Evolutionary conservation across 2,329 filamentous ascomycete genomes (phyloP).

Genomic region (Alternaria triticina): DNA sequence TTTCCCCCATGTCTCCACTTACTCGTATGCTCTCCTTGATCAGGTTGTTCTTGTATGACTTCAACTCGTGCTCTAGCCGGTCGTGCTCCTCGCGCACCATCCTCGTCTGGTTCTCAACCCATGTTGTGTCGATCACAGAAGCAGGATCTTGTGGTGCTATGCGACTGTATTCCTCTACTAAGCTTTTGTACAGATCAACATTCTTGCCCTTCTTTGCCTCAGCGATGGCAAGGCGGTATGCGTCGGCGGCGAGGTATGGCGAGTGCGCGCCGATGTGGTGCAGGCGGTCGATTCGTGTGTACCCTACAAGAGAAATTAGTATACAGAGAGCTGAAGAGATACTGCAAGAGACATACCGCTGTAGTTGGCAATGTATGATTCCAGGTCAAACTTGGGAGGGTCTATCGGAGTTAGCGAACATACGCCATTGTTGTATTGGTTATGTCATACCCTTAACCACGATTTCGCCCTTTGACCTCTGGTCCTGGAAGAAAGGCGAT

Average conservation of each 20-base stretch:
- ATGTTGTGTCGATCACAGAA: constrained; percentile 70
- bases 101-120: constrained; percentile 73
- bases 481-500: constrained; percentile 44
- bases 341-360: constrained; percentile 62
- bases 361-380: constrained; percentile 91
- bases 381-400: constrained; percentile 85
- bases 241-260: constrained; percentile 76
- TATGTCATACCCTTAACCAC: constrained; percentile 42
- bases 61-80: constrained; percentile 83
- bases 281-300: constrained; percentile 81
- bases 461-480: constrained; percentile 30
- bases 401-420: constrained; percentile 57
- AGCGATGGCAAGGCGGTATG: constrained; percentile 75
- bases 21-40: constrained; percentile 97
- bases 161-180: constrained; percentile 68
- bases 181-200: constrained; percentile 71
- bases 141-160: constrained; percentile 72
- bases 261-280: constrained; percentile 81
- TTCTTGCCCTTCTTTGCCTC: constrained; percentile 81
- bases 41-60: constrained; percentile 93
- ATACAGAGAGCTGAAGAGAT: not conserved
- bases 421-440: not conserved
- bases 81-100: constrained; percentile 73
- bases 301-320: constrained; percentile 59
- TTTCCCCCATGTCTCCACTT: constrained; percentile 26